Conservation (phyloP, 139 green algal genomes). For the Closterium sp. region DNA sequence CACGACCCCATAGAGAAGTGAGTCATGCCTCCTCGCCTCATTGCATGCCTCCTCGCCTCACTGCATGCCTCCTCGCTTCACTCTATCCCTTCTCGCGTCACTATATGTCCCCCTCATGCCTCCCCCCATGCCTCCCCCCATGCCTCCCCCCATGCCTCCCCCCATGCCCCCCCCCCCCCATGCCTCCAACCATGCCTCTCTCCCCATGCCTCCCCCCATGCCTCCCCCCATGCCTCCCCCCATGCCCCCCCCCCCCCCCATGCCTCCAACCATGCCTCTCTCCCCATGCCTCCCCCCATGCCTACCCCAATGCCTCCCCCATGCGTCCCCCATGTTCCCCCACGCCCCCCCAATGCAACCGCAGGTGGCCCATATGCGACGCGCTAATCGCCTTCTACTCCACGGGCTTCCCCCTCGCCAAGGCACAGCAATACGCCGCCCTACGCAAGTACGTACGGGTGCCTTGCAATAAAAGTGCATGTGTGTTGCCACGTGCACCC, state of each 20-base stretch:
- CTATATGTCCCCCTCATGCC: background rate
- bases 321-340: background rate
- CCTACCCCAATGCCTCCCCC: background rate
- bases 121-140: background rate
- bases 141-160: background rate
- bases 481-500: too few relatives aligned
- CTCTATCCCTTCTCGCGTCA: background rate
- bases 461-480: too few relatives aligned
- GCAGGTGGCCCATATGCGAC: conserved; percentile 58
- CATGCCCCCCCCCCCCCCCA: background rate
- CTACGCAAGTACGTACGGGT: conserved; percentile 58
- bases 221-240: background rate
- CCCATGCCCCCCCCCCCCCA: background rate
- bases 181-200: background rate
- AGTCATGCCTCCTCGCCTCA: conserved; percentile 8
- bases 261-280: background rate
- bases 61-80: background rate
- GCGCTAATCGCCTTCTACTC: conserved; percentile 91
- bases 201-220: background rate
- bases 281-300: background rate
- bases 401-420: conserved; percentile 90
- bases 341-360: too few relatives aligned
- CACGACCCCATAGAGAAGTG: conserved; percentile 75
- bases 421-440: conserved; percentile 74
- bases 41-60: background rate